These are phyloP conservation scores for Cyanodermella asteris DNA, from an alignment of 2,329 filamentous ascomycete species.

Conservation along the genomic window DNA sequence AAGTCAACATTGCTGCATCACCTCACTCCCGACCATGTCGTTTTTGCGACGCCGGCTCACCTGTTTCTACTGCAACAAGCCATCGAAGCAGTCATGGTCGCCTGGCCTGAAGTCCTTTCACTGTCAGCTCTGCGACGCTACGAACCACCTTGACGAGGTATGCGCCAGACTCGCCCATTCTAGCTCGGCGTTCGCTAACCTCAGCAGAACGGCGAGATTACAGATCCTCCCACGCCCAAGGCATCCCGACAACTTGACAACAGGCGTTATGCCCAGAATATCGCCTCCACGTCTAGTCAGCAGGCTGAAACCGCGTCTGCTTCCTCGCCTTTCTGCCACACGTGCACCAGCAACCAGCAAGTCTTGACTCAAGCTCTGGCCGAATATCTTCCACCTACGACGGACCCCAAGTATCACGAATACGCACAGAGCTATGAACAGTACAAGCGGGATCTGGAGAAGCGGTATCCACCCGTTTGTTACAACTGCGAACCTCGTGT, in stretches of 20 bases:
- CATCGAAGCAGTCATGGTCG: constrained; percentile 37
- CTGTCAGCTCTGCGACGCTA: constrained; percentile 60
- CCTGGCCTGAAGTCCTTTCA: constrained; percentile 42
- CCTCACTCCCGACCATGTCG: constrained; percentile 1
- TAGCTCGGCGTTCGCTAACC: constrained; percentile 4
- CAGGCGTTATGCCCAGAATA: constrained; percentile 23
- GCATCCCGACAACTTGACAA: constrained; percentile 27
- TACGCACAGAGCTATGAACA: constrained; percentile 47
- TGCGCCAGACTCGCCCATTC: constrained; percentile 9
- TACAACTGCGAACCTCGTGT: constrained; percentile 56
- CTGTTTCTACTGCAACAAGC: constrained; percentile 71
- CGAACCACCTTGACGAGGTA: constrained; percentile 78
- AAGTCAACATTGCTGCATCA: constrained; percentile 1
- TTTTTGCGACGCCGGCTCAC: constrained; percentile 25
- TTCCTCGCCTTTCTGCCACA: constrained; percentile 41
- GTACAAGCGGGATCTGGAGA: constrained; percentile 53
- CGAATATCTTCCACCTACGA: constrained; percentile 49
- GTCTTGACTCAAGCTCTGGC: constrained; percentile 55
- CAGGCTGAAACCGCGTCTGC: constrained; percentile 10
- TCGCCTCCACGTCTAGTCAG: constrained; percentile 12
- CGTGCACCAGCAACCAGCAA: constrained; percentile 74
- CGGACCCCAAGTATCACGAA: constrained; percentile 45
- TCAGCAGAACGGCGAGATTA: constrained; percentile 59
- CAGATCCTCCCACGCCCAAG: constrained; percentile 53
- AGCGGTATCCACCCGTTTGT: constrained; percentile 77